Percentiles rank a stretch among this genome's conserved stretches.
Evolutionary conservation across 306 rosid genomes (phyloP).

Genomic region (Gillenia trifoliata): DNA sequence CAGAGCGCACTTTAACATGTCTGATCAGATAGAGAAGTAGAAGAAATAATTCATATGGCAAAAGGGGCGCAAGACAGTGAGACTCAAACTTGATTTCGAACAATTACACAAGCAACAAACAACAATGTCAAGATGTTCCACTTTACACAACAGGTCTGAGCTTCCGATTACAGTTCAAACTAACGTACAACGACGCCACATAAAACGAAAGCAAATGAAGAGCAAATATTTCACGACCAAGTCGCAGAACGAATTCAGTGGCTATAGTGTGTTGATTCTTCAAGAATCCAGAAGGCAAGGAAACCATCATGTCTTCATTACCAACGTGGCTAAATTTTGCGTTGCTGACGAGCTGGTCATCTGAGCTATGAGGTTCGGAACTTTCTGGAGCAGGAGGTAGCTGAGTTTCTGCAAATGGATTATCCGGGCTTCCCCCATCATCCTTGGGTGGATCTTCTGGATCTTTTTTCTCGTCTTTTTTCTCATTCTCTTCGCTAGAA

Average conservation of each 20-base stretch:
- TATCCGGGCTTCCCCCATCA: conserved; percentile 35
- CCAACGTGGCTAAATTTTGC: conserved; percentile 28
- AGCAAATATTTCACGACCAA: conserved; percentile 29
- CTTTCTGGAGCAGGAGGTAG: conserved; percentile 50
- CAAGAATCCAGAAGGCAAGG: conserved; percentile 20
- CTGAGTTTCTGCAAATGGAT: conserved; percentile 44
- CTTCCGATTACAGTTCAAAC: conserved; percentile 34
- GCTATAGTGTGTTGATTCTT: conserved; percentile 17
- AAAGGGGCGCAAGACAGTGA: too few species aligned
- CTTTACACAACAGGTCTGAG: conserved; percentile 42
- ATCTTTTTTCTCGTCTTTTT: conserved; percentile 42
- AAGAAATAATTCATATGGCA: background rate
- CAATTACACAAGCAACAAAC: conserved; percentile 10
- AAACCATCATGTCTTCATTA: conserved; percentile 23
- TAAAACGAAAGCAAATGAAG: conserved; percentile 28
- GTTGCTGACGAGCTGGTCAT: conserved; percentile 39
- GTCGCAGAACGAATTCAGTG: conserved; percentile 28
- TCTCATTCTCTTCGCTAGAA: conserved; percentile 51
- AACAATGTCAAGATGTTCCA: conserved; percentile 14
- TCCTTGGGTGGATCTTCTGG: conserved; percentile 48
- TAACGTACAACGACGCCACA: conserved; percentile 44
- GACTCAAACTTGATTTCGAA: background rate
- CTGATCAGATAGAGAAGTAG: background rate
- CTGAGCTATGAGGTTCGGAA: conserved; percentile 56
- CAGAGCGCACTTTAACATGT: background rate